These are phyloP conservation scores for Leccinum rimulosum DNA, from an alignment of 768 basidiomycete species.

Conservation along the genomic window DNA sequence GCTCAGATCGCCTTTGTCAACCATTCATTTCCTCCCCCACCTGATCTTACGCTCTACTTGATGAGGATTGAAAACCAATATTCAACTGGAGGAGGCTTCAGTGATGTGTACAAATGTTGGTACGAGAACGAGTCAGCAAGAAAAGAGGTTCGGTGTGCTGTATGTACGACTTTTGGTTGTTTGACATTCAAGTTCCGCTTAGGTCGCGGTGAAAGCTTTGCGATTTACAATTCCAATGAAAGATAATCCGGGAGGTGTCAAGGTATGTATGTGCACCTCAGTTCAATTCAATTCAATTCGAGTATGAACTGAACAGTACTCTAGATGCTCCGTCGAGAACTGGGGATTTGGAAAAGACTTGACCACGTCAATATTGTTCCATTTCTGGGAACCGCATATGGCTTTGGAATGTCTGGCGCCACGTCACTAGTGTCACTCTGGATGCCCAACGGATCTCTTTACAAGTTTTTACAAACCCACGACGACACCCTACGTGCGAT, in stretches of 20 bases:
- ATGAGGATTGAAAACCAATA: background rate
- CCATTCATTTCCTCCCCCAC: background rate
- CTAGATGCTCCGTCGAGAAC: background rate
- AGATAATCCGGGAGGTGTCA: background rate
- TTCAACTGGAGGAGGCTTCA: background rate
- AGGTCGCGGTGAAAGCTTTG: background rate
- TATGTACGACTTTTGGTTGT: too few relatives aligned
- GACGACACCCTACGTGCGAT: background rate
- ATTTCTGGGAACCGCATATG: background rate
- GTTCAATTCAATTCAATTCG: background rate
- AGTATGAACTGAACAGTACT: background rate
- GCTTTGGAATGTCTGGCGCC: background rate
- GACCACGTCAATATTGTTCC: background rate
- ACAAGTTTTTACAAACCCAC: background rate
- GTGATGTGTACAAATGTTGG: background rate
- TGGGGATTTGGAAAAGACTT: background rate
- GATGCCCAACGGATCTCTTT: background rate
- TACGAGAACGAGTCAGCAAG: background rate
- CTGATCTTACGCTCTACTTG: background rate
- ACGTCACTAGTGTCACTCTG: background rate
- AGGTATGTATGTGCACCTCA: background rate
- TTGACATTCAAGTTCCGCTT: background rate
- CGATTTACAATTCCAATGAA: background rate
- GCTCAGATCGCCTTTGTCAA: too few relatives aligned
- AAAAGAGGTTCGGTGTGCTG: too few relatives aligned